A percentile compares a stretch with the other conserved stretches of the same genome.
These are phyloP conservation scores for Suhomyces wounanorum DNA, from an alignment of 1,139 yeast species.

Conservation along the genomic window DNA sequence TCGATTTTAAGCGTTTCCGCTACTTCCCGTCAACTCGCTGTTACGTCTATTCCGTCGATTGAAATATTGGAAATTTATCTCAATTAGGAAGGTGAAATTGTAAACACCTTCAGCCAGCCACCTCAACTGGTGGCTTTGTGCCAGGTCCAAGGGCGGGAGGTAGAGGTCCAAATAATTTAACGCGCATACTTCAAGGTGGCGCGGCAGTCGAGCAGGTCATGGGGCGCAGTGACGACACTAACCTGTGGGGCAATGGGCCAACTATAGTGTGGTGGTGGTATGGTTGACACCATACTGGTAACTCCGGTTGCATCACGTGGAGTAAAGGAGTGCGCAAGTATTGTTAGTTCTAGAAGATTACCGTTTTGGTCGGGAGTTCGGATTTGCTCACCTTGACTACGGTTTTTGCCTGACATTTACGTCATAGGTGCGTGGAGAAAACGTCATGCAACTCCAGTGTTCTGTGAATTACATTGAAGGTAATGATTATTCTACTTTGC, in stretches of 20 bases:
- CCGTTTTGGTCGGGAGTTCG: neutral
- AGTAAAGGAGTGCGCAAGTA: neutral
- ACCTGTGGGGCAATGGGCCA: neutral
- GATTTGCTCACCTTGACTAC: neutral
- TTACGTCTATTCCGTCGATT: neutral
- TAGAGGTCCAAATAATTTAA: neutral
- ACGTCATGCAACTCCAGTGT: neutral
- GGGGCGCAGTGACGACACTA: constrained; percentile 1
- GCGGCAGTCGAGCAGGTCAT: neutral
- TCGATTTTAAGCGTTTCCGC: neutral
- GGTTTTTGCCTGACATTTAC: neutral
- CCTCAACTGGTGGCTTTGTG: constrained; percentile 9
- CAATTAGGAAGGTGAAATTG: constrained; percentile 15
- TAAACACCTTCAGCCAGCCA: constrained; percentile 14
- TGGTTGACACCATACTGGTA: neutral
- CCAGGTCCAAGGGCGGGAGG: constrained; percentile 7
- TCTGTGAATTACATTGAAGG: neutral
- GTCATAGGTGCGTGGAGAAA: neutral
- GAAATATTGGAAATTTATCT: constrained; percentile 11
- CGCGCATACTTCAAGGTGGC: constrained; percentile 1
- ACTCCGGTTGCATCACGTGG: neutral
- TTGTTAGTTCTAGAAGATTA: constrained; percentile 6
- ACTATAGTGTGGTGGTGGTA: neutral
- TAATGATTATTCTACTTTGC: neutral
- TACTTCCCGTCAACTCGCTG: neutral